Evolutionary conservation across 1,139 yeast species (phyloP), one percentile per base, ranked within the genome.

Genomic region (Taphrina pruni): DNA sequence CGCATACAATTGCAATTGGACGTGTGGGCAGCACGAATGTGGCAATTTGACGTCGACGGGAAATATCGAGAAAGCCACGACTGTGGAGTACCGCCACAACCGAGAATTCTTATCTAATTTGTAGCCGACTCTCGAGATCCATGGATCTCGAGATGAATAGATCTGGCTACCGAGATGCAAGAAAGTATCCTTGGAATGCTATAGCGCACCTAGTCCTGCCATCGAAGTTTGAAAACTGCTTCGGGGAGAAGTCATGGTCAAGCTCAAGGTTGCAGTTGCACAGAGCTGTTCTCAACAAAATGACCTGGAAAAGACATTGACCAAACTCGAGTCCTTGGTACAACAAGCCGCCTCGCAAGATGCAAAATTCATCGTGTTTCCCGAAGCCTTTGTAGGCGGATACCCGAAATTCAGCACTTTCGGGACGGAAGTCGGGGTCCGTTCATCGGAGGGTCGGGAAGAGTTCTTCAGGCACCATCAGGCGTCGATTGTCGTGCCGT

Each of bases 371-470:
- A 54, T 54, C 26, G 66, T 62, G 14, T 62, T 62, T 35, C 66
- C 66, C n/a, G 66, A 62, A 62, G 66, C 66, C 11, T 39, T 41
- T 32, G 32, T 62, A 5, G 58, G 66, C 20, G 66, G 60, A 12
- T 62, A 62, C 20, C 66, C 66, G 6, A 62, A 62, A 54, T 45
- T 38, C 43, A 50, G 51, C 38, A 32, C 58, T 21, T 62, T 62
- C n/a, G 66, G 60, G 9, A 36, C 60, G 12, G 41, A 41, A 17
- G 60, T 62, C 20, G 66, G 66, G 2, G 36, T 35, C 32, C 60
- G 66, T 26, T 41, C 51, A 9, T 20, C 35, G 17, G 45, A 21
- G n/a, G 66, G 66, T 14, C 21, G 66, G 17, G 52, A 62, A 6
- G 52, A 43, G 32, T 62, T 39, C 20, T 36, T 52, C 26, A 17